These are phyloP conservation scores for Nigrospora osmanthi DNA, from an alignment of 2,329 filamentous ascomycete species.

Conservation along the genomic window DNA sequence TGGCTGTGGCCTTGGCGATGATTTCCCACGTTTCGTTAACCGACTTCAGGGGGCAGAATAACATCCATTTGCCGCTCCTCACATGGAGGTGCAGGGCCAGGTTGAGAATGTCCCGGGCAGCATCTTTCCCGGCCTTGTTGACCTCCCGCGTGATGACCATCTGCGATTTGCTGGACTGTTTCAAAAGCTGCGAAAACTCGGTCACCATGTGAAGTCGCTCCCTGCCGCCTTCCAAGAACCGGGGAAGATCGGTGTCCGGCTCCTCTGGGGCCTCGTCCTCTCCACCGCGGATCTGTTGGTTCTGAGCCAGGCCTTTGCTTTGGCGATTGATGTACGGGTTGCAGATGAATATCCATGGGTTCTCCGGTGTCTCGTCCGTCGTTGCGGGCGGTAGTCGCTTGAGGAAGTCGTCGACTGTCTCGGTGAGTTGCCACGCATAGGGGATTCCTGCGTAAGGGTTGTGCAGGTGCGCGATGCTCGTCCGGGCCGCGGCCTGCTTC, in stretches of 20 bases:
- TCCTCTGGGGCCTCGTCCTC: conserved; percentile 41
- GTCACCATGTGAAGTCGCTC: conserved; percentile 38
- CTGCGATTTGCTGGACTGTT: conserved; percentile 23
- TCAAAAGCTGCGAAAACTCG: conserved; percentile 41
- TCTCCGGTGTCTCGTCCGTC: conserved; percentile 34
- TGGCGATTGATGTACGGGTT: conserved; percentile 49
- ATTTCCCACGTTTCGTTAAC: conserved; percentile 58
- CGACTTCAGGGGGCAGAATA: conserved; percentile 49
- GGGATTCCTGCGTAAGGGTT: conserved; percentile 50
- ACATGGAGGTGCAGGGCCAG: conserved; percentile 53
- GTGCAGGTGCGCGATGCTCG: conserved; percentile 27
- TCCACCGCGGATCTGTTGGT: conserved; percentile 31
- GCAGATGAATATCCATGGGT: conserved; percentile 66
- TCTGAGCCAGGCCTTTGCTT: conserved; percentile 21
- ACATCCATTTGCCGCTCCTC: conserved; percentile 71
- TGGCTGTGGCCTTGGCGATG: conserved; percentile 59
- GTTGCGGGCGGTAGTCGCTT: conserved; percentile 59
- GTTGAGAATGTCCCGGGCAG: conserved; percentile 47
- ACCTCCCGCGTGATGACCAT: conserved; percentile 35
- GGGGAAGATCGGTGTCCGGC: conserved; percentile 33
- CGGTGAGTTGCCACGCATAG: conserved; percentile 55
- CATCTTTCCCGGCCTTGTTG: conserved; percentile 38
- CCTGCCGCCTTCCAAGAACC: conserved; percentile 44
- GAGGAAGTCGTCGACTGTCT: conserved; percentile 60
- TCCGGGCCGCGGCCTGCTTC: conserved; percentile 5